Evolutionary conservation across 192 early-diverging fungal genomes (phyloP), one percentile per base, ranked within the genome.

Genomic region (Diversispora eburnea): DNA sequence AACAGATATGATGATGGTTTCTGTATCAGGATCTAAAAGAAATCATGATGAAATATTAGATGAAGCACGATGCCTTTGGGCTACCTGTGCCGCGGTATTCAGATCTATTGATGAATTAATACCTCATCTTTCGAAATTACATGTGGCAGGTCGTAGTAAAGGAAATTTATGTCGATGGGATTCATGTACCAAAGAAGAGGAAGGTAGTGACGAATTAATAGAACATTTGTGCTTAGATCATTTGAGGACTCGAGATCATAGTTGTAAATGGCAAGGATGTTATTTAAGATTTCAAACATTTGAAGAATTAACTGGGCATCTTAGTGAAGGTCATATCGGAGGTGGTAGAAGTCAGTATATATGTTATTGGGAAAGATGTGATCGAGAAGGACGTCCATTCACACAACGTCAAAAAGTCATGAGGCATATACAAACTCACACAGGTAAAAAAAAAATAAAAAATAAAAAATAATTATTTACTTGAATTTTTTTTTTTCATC

Each of bases 381-480:
- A 83, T 39, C 71, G 86, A 3, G 70, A 82, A 25, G 86, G 85
- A 0, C 77, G 79, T 8, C 76, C 77, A 46, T 88, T 88, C 58
- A 79, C 76, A 1, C 84, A 85, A 67, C 72, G 83, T 47, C 86
- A 88, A 64, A 88, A 89, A 68, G 82, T 86, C 42, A 85, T 92
- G 84, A 78, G 93, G 41, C 94, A 96, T 77, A 89, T 95, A 20
- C 92, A 93, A 70, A 93, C 92, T 43, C 94, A 92, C 81, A 90
- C 88, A 22, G 81, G 76, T 77, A 78, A 57, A 25, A 20, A 42
- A 0, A 20, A 10, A 33, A 20, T 12, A 33, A 5, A 33, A 17
- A 46, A 46, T 49, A 51, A 4, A n/a, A 10, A 25, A 33, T 33
- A 51, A 51, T 51, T 51, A 22, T 49, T 67, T n/a, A 13, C 3